Conservation (phyloP, 768 basidiomycete species). For the Leccinellum albellum region DNA sequence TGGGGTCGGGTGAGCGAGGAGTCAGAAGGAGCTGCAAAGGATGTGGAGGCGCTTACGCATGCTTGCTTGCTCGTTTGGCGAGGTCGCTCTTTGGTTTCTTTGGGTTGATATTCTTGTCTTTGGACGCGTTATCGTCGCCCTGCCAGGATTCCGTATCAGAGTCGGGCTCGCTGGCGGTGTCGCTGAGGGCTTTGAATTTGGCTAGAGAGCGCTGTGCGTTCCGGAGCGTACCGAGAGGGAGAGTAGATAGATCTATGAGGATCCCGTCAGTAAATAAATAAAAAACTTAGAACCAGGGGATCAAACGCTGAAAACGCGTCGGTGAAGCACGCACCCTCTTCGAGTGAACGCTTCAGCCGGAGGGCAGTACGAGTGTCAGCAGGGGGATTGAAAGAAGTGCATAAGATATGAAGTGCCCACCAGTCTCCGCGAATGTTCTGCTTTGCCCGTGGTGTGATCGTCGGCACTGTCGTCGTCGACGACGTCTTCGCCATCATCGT, state of each 20-base stretch:
- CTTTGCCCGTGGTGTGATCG: neutral
- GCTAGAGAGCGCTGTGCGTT: slow-evolving; percentile 59
- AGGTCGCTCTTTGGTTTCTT: slow-evolving; percentile 40
- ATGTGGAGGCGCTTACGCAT: slow-evolving; percentile 62
- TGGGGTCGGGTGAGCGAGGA: neutral
- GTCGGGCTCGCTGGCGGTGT: slow-evolving; percentile 17
- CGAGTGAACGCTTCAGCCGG: slow-evolving; percentile 23
- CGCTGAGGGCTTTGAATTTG: slow-evolving; percentile 37
- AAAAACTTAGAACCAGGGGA: neutral
- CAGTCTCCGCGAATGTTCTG: slow-evolving; percentile 13
- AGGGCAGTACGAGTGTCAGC: neutral
- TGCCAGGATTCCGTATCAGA: slow-evolving; percentile 8
- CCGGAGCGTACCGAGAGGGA: slow-evolving; percentile 64
- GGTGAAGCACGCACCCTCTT: slow-evolving; percentile 21
- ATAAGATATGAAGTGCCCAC: slow-evolving; percentile 3
- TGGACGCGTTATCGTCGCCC: slow-evolving; percentile 8
- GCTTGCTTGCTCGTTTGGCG: slow-evolving; percentile 68
- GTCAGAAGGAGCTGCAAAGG: neutral
- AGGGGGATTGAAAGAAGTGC: neutral
- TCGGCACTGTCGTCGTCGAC: neutral
- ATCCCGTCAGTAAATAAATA: slow-evolving; percentile 1
- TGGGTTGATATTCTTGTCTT: slow-evolving; percentile 27
- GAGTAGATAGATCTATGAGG: slow-evolving; percentile 47
- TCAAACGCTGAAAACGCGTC: neutral
- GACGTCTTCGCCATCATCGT: slow-evolving; percentile 2